These are phyloP conservation scores for Orbilia javanica DNA, from an alignment of 2,329 filamentous ascomycete species.

Conservation along the genomic window DNA sequence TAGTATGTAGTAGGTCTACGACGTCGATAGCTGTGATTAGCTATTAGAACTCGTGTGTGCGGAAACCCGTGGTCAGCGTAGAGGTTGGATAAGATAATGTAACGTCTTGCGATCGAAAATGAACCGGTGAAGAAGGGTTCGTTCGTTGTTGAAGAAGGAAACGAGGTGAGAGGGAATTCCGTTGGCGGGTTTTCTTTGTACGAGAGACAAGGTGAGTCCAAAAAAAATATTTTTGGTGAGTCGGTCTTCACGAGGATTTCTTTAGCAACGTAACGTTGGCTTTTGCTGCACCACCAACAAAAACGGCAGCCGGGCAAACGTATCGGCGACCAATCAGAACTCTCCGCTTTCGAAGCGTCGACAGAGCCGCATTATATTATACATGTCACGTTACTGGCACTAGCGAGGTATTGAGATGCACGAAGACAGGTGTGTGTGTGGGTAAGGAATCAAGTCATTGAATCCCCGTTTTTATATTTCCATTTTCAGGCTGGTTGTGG, in stretches of 20 bases:
- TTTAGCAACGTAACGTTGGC: slow-evolving; percentile 8
- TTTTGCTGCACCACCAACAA: slow-evolving; percentile 34
- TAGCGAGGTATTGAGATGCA: neutral
- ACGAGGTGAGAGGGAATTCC: neutral
- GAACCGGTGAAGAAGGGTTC: too few species aligned
- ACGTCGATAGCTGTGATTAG: neutral
- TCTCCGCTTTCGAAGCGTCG: slow-evolving; percentile 39
- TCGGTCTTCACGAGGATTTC: slow-evolving; percentile 25
- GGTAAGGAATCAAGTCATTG: slow-evolving; percentile 15
- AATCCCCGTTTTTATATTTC: slow-evolving; percentile 13
- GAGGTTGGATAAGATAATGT: too few species aligned
- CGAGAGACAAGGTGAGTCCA: neutral
- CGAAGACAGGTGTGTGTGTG: neutral
- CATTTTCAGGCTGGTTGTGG: slow-evolving; percentile 20
- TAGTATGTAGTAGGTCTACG: neutral
- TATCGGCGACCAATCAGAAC: slow-evolving; percentile 47
- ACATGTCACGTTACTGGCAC: neutral
- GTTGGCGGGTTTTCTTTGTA: too few species aligned
- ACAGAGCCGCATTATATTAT: slow-evolving; percentile 24
- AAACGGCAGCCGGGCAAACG: slow-evolving; percentile 23
- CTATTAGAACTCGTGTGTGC: too few species aligned
- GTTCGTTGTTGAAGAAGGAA: neutral
- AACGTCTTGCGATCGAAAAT: neutral
- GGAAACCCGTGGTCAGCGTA: too few species aligned
- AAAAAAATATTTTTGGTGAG: slow-evolving; percentile 22